Base-by-base conservation (phyloP, 352 stramenopile species). In the Phytophthora kernoviae region DNA sequence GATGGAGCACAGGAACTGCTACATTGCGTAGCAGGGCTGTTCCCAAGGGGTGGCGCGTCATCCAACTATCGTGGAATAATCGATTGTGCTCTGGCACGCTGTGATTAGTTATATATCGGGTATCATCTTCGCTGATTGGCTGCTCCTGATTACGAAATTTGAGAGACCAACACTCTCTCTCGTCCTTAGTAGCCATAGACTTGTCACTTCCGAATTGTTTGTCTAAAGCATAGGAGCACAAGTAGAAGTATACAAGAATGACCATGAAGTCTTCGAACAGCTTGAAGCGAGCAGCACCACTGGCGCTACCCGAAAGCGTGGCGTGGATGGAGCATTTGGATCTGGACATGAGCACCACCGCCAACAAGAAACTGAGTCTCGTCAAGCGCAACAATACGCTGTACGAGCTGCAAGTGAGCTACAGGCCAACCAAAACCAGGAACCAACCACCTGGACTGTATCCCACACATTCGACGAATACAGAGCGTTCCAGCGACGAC, bases 401-500 rank as follows among this genome's bases (percentile, higher is more conserved):
- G 5, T 75, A 72, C 54, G 42, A 75, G 45, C 51, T 75, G 51
- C 65, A 73, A 21, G 58, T 82, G 27, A 52, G 14, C 7, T 69
- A 60, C 48, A 5, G 10, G 10, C 32, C 39, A 4, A 22, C 1
- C 11, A 47, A 59, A 50, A 49, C 39, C 50, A 50, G 39, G 42
- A 55, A 17, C 43, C 62, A 21, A 54, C 41, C 15, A 49, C 20
- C 27, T 82, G 55, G 69, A 70, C 66, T 8, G 62, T 70, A 7
- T 50, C 62, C 36, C 60, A 54, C 36, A 67, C 65, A 10, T 76
- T 78, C 39, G 72, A 83, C 22, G 74, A 81, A 43, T 84, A 81
- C 44, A 48, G 59, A 0, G 48, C 53, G 10, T 74, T 88, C 47
- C 78, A 86, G 56, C 52, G 73, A 24, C 65, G 68, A 1, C 59